These are phyloP conservation scores for Cyclaneusma minus DNA, from an alignment of 2,329 filamentous ascomycete species.

Conservation along the genomic window DNA sequence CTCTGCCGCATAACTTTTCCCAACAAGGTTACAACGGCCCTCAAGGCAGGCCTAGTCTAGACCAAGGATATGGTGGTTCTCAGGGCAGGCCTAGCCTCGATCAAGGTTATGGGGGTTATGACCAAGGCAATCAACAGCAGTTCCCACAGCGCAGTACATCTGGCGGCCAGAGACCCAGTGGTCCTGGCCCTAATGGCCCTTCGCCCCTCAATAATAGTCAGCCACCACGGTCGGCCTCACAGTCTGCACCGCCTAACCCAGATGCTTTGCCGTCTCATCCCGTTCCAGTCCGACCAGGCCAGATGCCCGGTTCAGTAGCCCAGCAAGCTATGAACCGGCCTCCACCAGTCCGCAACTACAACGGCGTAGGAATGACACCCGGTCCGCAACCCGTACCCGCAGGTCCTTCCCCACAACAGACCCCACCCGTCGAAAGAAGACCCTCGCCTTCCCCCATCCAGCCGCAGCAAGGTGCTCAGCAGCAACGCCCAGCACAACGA, in stretches of 20 bases:
- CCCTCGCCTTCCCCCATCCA: not conserved
- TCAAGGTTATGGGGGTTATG: slow-evolving; percentile 9
- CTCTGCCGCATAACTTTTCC: slow-evolving; percentile 28
- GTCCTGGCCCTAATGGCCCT: too few relatives aligned
- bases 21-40: slow-evolving; percentile 6
- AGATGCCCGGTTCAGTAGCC: slow-evolving; percentile 41
- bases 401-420: slow-evolving; percentile 3
- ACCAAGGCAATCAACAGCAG: slow-evolving; percentile 6
- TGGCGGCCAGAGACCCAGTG: slow-evolving; percentile 3
- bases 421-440: too few relatives aligned
- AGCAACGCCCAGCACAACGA: slow-evolving; percentile 4
- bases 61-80: slow-evolving; percentile 4
- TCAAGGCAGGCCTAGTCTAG: slow-evolving; percentile 1
- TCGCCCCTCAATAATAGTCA: slow-evolving; percentile 4
- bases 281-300: slow-evolving; percentile 44
- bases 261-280: slow-evolving; percentile 44
- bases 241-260: slow-evolving; percentile 13
- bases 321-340: slow-evolving; percentile 38
- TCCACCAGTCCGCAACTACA: slow-evolving; percentile 28
- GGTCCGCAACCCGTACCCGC: too few relatives aligned
- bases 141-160: slow-evolving; percentile 14
- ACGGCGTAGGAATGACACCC: slow-evolving; percentile 9
- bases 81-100: slow-evolving; percentile 1
- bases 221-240: not conserved
- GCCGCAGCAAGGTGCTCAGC: slow-evolving; percentile 3